phyloP scores from a whole-genome alignment of 2,329 filamentous ascomycete species.

The Penicillium sp. region DNA sequence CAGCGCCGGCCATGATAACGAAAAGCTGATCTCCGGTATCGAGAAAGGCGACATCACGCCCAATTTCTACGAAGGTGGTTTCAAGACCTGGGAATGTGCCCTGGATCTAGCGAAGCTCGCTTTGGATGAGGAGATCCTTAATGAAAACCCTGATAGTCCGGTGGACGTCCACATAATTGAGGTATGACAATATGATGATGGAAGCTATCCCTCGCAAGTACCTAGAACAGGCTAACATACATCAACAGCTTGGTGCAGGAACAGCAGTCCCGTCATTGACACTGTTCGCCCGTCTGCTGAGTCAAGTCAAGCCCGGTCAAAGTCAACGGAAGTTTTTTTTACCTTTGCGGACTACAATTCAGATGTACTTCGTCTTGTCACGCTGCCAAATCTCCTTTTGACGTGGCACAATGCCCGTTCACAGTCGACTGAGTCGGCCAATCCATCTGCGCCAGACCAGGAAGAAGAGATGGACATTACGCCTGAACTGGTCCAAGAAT shows the following conservation, averaged over 20 bases:
- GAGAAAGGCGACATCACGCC: conserved; percentile 56
- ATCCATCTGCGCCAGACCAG: neutral
- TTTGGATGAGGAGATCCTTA: conserved; percentile 16
- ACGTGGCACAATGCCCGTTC: conserved; percentile 45
- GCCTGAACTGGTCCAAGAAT: conserved; percentile 45
- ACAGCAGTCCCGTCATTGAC: conserved; percentile 57
- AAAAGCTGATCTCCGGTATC: conserved; percentile 47
- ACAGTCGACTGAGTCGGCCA: conserved; percentile 2
- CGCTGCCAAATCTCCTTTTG: conserved; percentile 58
- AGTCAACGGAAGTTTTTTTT: conserved; percentile 43
- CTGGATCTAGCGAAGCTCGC: conserved; percentile 53
- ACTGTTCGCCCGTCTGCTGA: conserved; percentile 52
- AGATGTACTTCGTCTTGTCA: conserved; percentile 57
- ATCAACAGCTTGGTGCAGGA: conserved; percentile 57
- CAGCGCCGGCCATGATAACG: conserved; percentile 41
- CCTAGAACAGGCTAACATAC: neutral
- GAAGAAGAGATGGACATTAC: conserved; percentile 49
- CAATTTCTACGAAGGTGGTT: conserved; percentile 63
- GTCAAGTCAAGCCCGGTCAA: conserved; percentile 18
- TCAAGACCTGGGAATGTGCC: conserved; percentile 67
- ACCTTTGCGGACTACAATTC: conserved; percentile 61
- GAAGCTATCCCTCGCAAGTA: neutral
- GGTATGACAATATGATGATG: conserved; percentile 18
- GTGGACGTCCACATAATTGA: conserved; percentile 42
- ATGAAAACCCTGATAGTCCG: conserved; percentile 11